Conservation (phyloP, 345 rosid species). For the Draba incana region DNA sequence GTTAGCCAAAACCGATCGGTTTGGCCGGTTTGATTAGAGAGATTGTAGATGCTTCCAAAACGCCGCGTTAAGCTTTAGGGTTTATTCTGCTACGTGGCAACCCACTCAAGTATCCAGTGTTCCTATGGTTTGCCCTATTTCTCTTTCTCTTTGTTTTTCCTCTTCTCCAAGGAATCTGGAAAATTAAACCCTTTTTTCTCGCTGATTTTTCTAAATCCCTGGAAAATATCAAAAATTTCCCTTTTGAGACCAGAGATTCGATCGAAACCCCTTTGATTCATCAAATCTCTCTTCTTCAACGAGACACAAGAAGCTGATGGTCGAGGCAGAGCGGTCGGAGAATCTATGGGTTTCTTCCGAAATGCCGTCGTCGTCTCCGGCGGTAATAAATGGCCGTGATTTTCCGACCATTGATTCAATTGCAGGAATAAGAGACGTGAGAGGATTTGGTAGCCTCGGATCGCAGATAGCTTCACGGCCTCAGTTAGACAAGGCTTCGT, state of each 20-base stretch:
- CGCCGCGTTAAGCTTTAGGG: slow-evolving; percentile 18
- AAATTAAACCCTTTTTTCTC: slow-evolving; percentile 19
- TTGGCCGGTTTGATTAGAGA: neutral
- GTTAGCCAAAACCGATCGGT: slow-evolving; percentile 22
- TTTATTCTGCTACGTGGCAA: slow-evolving; percentile 30
- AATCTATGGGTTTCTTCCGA: slow-evolving; percentile 39
- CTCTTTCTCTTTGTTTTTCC: slow-evolving; percentile 19
- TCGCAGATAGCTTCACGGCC: slow-evolving; percentile 32
- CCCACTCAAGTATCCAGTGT: slow-evolving; percentile 42
- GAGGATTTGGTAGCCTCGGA: slow-evolving; percentile 23
- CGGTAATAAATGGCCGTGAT: slow-evolving; percentile 10
- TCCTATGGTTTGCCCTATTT: slow-evolving; percentile 32
- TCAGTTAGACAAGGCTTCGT: slow-evolving; percentile 24
- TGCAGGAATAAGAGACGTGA: slow-evolving; percentile 25
- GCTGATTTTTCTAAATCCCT: too few species aligned
- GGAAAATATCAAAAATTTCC: too few species aligned
- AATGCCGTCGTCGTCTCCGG: slow-evolving; percentile 36
- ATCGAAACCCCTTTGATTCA: slow-evolving; percentile 11
- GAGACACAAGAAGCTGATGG: slow-evolving; percentile 28
- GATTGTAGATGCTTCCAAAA: slow-evolving; percentile 33
- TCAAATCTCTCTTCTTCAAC: neutral
- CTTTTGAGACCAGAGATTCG: neutral
- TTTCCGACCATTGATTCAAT: slow-evolving; percentile 17
- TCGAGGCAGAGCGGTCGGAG: slow-evolving; percentile 36
- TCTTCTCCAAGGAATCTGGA: slow-evolving; percentile 45